Conservation (phyloP, 106 monocot species). For the Platanthera zijinensis region DNA sequence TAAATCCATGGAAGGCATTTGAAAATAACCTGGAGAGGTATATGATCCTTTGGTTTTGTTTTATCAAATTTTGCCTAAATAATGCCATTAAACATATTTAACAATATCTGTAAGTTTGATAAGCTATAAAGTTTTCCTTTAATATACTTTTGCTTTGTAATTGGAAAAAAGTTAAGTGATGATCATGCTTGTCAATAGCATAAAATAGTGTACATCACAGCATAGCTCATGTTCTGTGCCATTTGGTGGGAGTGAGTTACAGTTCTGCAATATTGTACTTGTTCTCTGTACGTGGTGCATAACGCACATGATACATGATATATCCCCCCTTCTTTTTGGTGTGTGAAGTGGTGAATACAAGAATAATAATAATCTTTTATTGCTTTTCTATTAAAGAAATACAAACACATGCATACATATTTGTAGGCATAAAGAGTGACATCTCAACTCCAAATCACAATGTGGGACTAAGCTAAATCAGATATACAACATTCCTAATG, state of each 20-base stretch:
- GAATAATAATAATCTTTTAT: too few species aligned
- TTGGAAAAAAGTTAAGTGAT: not conserved
- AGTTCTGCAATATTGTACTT: not conserved
- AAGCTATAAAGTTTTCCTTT: not conserved
- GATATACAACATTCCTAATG: too few species aligned
- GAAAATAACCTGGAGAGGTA: conserved; percentile 84
- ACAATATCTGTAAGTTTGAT: not conserved
- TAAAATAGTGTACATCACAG: not conserved
- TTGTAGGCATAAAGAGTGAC: too few species aligned
- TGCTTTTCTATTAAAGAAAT: too few species aligned
- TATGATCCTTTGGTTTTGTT: not conserved
- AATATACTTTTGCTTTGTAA: not conserved
- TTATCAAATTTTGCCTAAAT: not conserved
- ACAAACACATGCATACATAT: too few species aligned
- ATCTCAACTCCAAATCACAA: too few species aligned
- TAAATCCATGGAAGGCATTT: conserved; percentile 67
- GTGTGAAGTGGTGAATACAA: too few species aligned
- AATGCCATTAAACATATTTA: not conserved
- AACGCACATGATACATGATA: not conserved
- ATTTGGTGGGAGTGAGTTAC: not conserved
- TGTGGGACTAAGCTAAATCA: too few species aligned
- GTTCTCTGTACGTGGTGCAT: not conserved
- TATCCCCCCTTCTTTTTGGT: too few species aligned
- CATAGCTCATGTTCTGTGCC: not conserved
- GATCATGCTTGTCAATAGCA: not conserved